Conservation (phyloP, 768 basidiomycete species). For the Glaciozyma antarctica region DNA sequence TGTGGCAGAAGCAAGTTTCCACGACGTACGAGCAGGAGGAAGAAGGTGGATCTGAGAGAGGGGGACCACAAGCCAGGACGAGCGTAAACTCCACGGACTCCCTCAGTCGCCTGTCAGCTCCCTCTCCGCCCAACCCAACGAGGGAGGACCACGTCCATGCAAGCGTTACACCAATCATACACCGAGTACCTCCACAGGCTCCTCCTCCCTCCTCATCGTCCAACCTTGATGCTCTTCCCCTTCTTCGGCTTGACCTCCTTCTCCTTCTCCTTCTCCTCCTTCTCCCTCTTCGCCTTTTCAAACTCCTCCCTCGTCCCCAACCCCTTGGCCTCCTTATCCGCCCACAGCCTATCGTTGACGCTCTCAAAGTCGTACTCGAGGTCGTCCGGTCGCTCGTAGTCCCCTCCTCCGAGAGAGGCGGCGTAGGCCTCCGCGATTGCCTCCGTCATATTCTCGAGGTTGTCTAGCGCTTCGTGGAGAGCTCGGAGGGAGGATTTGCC, state of each 20-base stretch:
- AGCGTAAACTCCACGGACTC: no score
- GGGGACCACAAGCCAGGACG: no score
- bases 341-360: conserved; percentile 26
- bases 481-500: conserved; percentile 57
- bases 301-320: conserved; percentile 21
- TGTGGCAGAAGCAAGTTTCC: no score
- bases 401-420: conserved; percentile 20
- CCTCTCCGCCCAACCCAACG: no score
- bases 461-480: conserved; percentile 28
- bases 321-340: conserved; percentile 23
- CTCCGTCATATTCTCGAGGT: conserved; percentile 29
- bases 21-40: no score
- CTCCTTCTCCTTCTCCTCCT: conserved; percentile 5
- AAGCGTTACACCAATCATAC: no score
- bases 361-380: conserved; percentile 22
- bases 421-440: conserved; percentile 29
- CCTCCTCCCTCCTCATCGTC: background rate
- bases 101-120: no score
- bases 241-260: conserved; percentile 14
- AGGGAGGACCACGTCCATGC: no score
- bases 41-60: no score
- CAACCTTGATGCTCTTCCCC: conserved; percentile 21
- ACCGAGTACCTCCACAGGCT: no score
- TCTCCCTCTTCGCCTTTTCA: conserved; percentile 8
- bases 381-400: conserved; percentile 31